phyloP scores from a whole-genome alignment of 192 early-diverging fungal species.

The Entomortierella beljakovae region DNA sequence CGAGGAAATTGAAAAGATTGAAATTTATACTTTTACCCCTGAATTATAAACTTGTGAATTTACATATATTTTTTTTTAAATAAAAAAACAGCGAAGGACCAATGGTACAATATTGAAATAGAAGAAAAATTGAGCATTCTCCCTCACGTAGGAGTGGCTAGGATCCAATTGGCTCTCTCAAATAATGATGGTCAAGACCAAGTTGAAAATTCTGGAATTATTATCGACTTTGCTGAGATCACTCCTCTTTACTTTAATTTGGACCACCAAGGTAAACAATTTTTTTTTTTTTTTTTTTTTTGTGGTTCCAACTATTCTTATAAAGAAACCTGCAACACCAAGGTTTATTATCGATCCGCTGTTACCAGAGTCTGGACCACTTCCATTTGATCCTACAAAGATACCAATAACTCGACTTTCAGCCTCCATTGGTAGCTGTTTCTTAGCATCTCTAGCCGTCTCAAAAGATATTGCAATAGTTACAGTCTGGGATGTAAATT shows the following conservation, averaged over 20 bases:
- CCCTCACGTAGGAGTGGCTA: conserved; percentile 20
- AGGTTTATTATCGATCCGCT: background rate
- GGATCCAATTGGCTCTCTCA: conserved; percentile 19
- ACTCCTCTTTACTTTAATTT: conserved; percentile 11
- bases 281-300: background rate
- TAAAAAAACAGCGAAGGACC: conserved; percentile 9
- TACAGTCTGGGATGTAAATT: conserved; percentile 29
- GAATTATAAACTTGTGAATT: no score
- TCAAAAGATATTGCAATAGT: conserved; percentile 18
- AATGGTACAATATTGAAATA: conserved; percentile 31
- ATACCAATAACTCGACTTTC: conserved; percentile 21
- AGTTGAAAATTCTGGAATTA: conserved; percentile 26
- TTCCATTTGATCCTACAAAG: conserved; percentile 1
- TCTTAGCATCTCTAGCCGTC: conserved; percentile 21
- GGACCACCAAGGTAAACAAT: conserved; percentile 14
- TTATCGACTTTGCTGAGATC: conserved; percentile 45
- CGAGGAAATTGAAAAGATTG: no score
- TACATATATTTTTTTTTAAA: background rate
- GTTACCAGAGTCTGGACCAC: background rate
- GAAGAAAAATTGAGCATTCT: conserved; percentile 39
- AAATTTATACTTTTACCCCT: background rate
- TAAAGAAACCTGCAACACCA: background rate
- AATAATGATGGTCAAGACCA: conserved; percentile 30
- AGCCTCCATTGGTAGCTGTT: conserved; percentile 15
- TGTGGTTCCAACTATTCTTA: background rate